Conservation (phyloP, 306 rosid species). For the Pyrus bretschneideri region DNA sequence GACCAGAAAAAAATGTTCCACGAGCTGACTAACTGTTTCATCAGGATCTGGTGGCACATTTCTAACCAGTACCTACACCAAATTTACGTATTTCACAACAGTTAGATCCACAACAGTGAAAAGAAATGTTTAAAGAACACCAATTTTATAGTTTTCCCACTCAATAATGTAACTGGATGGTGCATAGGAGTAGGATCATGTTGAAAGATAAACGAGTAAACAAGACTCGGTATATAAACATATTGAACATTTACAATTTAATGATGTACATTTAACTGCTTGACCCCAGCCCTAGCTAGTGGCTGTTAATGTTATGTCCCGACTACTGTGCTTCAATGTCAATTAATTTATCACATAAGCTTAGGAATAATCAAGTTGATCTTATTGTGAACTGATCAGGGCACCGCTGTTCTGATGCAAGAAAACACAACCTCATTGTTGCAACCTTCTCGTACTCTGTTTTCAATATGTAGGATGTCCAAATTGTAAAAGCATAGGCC, state of each 20-base stretch:
- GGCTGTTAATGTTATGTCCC: not conserved
- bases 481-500: conserved; percentile 92
- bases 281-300: not conserved
- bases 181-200: not conserved
- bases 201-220: not conserved
- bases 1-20: conserved; percentile 96
- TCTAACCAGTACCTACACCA: conserved; percentile 75
- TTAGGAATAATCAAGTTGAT: conserved; percentile 8
- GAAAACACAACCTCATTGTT: conserved; percentile 79
- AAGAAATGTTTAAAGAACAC: not conserved
- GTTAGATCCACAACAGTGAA: not conserved
- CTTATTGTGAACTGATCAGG: conserved; percentile 94
- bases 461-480: conserved; percentile 80
- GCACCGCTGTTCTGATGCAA: conserved; percentile 73
- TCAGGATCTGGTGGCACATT: conserved; percentile 97
- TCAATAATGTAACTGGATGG: not conserved
- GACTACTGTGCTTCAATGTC: not conserved
- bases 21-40: conserved; percentile 83
- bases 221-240: not conserved
- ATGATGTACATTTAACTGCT: not conserved
- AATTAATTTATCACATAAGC: not conserved
- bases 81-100: not conserved
- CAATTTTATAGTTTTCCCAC: not conserved
- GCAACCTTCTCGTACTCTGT: conserved; percentile 80
- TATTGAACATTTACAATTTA: not conserved